Evolutionary conservation across 306 rosid species (phyloP).

Genomic region (barrel medic (Medicago truncatula)): MtrunA17r5.0-ANR NC_053044.1:2611501-2612000

Average conservation of each 20-base stretch:
- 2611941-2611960: slow-evolving; percentile 40
- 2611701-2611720: slow-evolving; percentile 68
- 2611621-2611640: slow-evolving; percentile 62
- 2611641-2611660: slow-evolving; percentile 82
- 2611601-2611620: slow-evolving; percentile 86
- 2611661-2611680: slow-evolving; percentile 56
- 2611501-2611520: slow-evolving; percentile 72
- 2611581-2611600: slow-evolving; percentile 78
- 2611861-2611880: no score
- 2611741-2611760: slow-evolving; percentile 69
- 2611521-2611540: slow-evolving; percentile 82
- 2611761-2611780: slow-evolving; percentile 53
- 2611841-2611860: slow-evolving; percentile 6
- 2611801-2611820: slow-evolving; percentile 53
- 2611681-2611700: slow-evolving; percentile 62
- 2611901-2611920: slow-evolving; percentile 28
- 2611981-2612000: slow-evolving; percentile 47
- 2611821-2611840: slow-evolving; percentile 65
- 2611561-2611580: slow-evolving; percentile 68
- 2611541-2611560: slow-evolving; percentile 83
- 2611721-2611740: slow-evolving; percentile 89
- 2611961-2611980: slow-evolving; percentile 36
- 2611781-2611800: slow-evolving; percentile 42
- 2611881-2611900: no score
- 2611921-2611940: slow-evolving; percentile 31